Conservation (phyloP, 306 rosid species). For the Cicer pinnatifidum region DNA sequence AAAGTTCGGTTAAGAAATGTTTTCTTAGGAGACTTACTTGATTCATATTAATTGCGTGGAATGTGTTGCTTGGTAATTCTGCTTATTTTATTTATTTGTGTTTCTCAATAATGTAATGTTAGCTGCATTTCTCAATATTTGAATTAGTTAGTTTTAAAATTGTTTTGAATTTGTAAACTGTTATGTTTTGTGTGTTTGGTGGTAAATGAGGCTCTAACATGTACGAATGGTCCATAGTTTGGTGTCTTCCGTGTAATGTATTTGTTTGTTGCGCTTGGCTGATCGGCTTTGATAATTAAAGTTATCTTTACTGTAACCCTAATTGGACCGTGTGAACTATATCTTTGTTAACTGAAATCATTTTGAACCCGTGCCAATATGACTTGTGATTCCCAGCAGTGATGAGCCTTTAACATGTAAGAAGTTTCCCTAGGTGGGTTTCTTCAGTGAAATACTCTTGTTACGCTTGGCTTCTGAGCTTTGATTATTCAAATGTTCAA, state of each 20-base stretch:
- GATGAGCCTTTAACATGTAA: constrained; percentile 58
- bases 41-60: neutral
- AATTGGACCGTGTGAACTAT: no score
- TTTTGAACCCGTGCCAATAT: neutral
- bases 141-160: neutral
- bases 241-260: constrained; percentile 51
- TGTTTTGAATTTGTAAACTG: neutral
- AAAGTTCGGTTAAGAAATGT: neutral
- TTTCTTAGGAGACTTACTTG: neutral
- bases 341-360: neutral
- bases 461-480: constrained; percentile 77
- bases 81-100: neutral
- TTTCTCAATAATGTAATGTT: neutral
- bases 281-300: constrained; percentile 50
- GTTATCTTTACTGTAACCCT: neutral
- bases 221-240: constrained; percentile 44
- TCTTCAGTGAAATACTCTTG: constrained; percentile 56
- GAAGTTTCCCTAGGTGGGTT: constrained; percentile 35
- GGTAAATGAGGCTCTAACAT: constrained; percentile 57
- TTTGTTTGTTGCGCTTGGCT: constrained; percentile 70
- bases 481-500: neutral
- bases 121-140: neutral
- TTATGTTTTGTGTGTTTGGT: neutral
- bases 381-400: neutral
- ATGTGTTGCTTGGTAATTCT: neutral